Conservation (phyloP, 164 flowering plant genomes). For the Berberis thunbergii region DNA sequence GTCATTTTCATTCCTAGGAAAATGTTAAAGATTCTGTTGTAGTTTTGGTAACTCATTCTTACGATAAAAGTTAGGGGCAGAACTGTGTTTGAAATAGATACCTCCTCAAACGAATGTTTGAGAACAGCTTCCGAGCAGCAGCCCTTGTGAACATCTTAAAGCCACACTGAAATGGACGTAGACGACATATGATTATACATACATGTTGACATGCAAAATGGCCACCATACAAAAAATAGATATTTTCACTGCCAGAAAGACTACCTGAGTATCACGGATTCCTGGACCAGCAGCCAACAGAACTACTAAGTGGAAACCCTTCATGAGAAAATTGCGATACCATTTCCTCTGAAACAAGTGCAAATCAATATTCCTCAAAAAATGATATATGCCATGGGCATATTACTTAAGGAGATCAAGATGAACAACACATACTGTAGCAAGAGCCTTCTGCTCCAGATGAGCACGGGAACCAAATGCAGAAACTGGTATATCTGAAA, state of each 20-base stretch:
- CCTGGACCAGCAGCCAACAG: constrained; percentile 88
- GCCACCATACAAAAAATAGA: background rate
- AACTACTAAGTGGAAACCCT: constrained; percentile 94
- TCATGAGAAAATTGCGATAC: constrained; percentile 96
- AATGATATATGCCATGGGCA: background rate
- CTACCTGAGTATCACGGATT: constrained; percentile 94
- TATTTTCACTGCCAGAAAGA: background rate
- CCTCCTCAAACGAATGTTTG: constrained; percentile 85
- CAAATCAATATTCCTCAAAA: constrained; percentile 1
- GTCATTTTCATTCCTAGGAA: no score
- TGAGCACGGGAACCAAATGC: constrained; percentile 99
- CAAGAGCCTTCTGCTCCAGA: constrained; percentile 94
- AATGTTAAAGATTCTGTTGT: no score
- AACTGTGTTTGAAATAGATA: constrained; percentile 9
- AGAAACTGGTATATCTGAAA: constrained; percentile 66
- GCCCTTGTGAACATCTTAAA: constrained; percentile 98
- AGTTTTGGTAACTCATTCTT: no score
- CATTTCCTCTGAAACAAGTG: constrained; percentile 71
- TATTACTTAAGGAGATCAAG: background rate
- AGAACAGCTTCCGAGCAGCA: constrained; percentile 85
- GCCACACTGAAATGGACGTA: constrained; percentile 64
- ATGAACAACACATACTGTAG: constrained; percentile 46
- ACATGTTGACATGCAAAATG: background rate
- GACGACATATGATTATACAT: background rate
- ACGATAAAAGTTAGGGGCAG: no score